Conservation (phyloP, 768 basidiomycete genomes). For the Gloeopeniophorella convolvens region DNA sequence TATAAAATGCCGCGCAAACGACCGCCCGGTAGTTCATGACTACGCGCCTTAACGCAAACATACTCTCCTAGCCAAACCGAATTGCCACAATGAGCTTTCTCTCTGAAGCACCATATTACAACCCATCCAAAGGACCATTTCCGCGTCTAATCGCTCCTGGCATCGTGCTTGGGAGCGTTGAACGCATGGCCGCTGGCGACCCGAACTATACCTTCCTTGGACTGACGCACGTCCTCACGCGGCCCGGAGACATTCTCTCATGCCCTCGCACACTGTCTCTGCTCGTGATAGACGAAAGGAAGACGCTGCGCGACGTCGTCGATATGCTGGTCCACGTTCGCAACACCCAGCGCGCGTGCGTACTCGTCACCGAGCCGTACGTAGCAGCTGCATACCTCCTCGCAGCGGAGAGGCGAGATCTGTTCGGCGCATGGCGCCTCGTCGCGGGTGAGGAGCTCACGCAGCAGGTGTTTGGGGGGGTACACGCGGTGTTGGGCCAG, state of each 20-base stretch:
- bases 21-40: background rate
- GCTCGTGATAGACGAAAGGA: background rate
- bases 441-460: constrained; percentile 2
- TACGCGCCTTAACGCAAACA: background rate
- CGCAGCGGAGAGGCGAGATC: background rate
- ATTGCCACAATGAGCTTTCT: constrained; percentile 5
- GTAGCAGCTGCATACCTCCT: constrained; percentile 8
- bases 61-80: too few relatives aligned
- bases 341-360: background rate
- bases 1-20: background rate
- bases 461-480: background rate
- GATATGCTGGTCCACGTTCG: constrained; percentile 4
- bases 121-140: constrained; percentile 3
- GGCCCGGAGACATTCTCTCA: background rate
- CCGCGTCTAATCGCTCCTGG: constrained; percentile 7
- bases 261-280: background rate
- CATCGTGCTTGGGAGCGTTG: constrained; percentile 1
- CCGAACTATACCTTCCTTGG: background rate
- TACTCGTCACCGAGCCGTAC: constrained; percentile 6
- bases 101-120: background rate
- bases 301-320: constrained; percentile 5
- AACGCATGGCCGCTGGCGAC: background rate
- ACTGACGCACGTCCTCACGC: constrained; percentile 8
- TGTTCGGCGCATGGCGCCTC: constrained; percentile 1
- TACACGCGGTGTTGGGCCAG: background rate